Evolutionary conservation across 495 filamentous ascomycete species (phyloP).

Genomic region (Xylaria castorea): DNA sequence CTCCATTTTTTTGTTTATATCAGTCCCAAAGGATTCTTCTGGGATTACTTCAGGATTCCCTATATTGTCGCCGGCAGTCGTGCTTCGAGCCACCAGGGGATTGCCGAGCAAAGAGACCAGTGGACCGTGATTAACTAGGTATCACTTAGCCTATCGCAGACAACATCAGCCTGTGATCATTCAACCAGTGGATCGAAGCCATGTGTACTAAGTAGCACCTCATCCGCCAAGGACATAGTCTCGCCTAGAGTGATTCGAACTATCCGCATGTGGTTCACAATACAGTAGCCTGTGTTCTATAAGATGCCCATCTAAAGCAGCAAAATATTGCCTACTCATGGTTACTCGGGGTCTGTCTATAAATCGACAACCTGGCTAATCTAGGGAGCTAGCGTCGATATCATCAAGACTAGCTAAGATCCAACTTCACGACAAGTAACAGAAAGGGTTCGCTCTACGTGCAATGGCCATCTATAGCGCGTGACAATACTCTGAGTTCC

Average conservation of each 20-base stretch:
- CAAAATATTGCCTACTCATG: not conserved
- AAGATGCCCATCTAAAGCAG: conserved; percentile 1
- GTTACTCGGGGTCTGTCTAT: not conserved
- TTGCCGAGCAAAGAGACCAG: not conserved
- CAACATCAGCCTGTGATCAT: not conserved
- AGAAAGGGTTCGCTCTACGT: not conserved
- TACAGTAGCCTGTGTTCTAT: not conserved
- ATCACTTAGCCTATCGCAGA: not conserved
- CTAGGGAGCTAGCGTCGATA: not conserved
- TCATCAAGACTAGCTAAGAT: not conserved
- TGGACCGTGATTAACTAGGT: not conserved
- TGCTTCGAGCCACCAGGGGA: not conserved
- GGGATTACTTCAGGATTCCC: not conserved
- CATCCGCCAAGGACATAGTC: conserved; percentile 4
- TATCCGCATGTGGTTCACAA: not conserved
- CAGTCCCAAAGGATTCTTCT: not conserved
- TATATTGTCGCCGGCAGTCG: conserved; percentile 7
- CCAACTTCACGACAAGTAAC: not conserved
- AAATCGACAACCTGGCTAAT: conserved; percentile 1
- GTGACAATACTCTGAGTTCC: not conserved
- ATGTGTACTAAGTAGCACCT: not conserved
- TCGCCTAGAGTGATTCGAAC: not conserved
- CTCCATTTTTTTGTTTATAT: not conserved
- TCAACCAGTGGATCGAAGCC: not conserved
- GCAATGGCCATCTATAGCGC: not conserved